Evolutionary conservation across 495 filamentous ascomycete genomes (phyloP), one percentile per base, ranked within the genome.

Genomic region (Friedmanniomyces simplex): DNA sequence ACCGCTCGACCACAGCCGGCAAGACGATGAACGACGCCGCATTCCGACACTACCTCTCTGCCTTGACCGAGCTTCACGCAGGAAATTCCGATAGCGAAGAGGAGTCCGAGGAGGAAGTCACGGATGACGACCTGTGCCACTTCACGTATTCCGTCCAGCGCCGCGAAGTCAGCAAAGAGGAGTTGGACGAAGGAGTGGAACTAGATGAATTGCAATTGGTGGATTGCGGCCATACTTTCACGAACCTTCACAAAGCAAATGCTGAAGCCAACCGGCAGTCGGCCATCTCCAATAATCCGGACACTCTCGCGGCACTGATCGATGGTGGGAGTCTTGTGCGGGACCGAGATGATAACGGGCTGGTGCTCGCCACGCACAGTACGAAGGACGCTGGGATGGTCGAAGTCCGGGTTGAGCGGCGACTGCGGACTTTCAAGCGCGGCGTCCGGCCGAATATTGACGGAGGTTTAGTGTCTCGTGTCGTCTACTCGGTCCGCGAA

Each of bases 81-180:
- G 26, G 4, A 55, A 26, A 26, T 18, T 30, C 32, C 12, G 55
- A 47, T 7, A 34, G 22, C 28, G n/a, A 50, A 39, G 45, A n/a
- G 14, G 37, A 53, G 8, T 22, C 20, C 32, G 52, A 60, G 36
- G 49, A 39, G 4, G 43, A 49, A 30, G 4, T 45, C 41, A 50
- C 51, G 8, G 3, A 1, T 2, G 20, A 60, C 28, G 58, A 56
- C 30, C 30, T 11, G 10, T 56, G 26, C 53, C 34, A 56, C 36
- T 51, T n/a, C 47, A 42, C 24, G 3, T 60, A 60, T 32, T 26
- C 47, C n/a, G 51, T 55, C n/a, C 21, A 50, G 42, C 51, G 58
- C 10, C 58, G 58, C 11, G 42, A 54, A 34, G 26, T 54, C 42
- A 39, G 4, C 10, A 22, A 28, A 34, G 58, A 49, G 16, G 58